phyloP scores from a whole-genome alignment of 805 yeast genomes.

The Zygoascus bituminiphila region DNA sequence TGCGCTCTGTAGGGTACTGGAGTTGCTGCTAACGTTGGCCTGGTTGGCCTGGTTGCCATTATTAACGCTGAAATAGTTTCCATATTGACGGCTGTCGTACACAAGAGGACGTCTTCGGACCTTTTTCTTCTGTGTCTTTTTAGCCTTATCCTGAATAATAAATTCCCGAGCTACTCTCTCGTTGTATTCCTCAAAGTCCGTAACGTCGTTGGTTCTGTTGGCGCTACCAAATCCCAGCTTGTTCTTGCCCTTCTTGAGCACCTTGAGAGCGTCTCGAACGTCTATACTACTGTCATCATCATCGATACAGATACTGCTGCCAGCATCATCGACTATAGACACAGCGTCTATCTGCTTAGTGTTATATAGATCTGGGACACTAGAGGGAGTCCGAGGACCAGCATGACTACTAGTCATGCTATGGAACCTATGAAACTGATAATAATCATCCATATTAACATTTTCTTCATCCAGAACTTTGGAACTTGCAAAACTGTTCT shows the following conservation, averaged over 20 bases:
- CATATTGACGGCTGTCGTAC: conserved; percentile 13
- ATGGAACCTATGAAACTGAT: background rate
- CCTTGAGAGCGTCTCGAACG: conserved; percentile 21
- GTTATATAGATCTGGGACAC: background rate
- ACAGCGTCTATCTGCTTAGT: background rate
- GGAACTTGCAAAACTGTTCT: background rate
- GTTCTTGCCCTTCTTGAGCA: conserved; percentile 8
- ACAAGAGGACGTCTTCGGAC: conserved; percentile 5
- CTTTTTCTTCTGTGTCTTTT: conserved; percentile 7
- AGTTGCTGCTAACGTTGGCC: background rate
- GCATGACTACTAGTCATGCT: background rate
- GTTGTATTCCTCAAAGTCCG: conserved; percentile 25
- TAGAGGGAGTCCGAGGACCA: background rate
- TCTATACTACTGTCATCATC: conserved; percentile 17
- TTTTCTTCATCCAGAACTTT: background rate
- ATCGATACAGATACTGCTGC: conserved; percentile 26
- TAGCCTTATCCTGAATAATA: conserved; percentile 15
- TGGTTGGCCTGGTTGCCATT: background rate
- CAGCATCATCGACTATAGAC: conserved; percentile 23
- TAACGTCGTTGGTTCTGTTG: conserved; percentile 6
- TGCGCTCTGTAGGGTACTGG: background rate
- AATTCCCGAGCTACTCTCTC: conserved; percentile 23
- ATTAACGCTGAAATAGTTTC: conserved; percentile 17
- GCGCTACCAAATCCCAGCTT: background rate
- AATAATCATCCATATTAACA: conserved; percentile 1